phyloP scores from a whole-genome alignment of 148 eudicot genomes.

The Heliosperma pusillum region DNA sequence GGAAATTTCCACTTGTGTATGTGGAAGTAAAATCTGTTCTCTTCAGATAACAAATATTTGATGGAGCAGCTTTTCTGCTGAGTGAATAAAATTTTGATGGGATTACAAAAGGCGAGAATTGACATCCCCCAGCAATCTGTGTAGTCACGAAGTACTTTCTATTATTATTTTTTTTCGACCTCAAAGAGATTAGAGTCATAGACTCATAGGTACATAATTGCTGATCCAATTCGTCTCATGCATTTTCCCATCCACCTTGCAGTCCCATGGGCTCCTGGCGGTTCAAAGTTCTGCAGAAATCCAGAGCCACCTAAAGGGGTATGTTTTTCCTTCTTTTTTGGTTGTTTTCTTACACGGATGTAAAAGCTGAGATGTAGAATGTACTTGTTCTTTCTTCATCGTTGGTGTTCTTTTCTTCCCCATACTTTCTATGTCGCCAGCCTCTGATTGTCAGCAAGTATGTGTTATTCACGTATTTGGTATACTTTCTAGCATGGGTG shows the following conservation, averaged over 20 bases:
- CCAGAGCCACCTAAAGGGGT: conserved; percentile 85
- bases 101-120: no score
- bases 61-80: no score
- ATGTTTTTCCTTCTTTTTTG: conserved; percentile 27
- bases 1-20: not conserved
- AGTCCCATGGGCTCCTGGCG: conserved; percentile 99
- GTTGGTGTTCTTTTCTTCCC: not conserved
- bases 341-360: not conserved
- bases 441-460: not conserved
- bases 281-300: conserved; percentile 75
- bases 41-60: no score
- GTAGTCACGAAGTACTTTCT: not conserved
- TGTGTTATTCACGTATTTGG: not conserved
- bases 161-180: no score
- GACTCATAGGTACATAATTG: not conserved
- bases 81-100: no score
- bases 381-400: not conserved
- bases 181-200: not conserved
- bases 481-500: not conserved
- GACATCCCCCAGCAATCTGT: no score
- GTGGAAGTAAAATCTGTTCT: not conserved
- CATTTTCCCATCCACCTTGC: conserved; percentile 24
- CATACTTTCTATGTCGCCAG: not conserved
- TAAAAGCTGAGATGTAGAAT: not conserved
- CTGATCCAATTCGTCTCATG: conserved; percentile 14